These are phyloP conservation scores for Sugiyamaella grinbergsii DNA, from an alignment of 1,139 yeast genomes.

Conservation along the genomic window DNA sequence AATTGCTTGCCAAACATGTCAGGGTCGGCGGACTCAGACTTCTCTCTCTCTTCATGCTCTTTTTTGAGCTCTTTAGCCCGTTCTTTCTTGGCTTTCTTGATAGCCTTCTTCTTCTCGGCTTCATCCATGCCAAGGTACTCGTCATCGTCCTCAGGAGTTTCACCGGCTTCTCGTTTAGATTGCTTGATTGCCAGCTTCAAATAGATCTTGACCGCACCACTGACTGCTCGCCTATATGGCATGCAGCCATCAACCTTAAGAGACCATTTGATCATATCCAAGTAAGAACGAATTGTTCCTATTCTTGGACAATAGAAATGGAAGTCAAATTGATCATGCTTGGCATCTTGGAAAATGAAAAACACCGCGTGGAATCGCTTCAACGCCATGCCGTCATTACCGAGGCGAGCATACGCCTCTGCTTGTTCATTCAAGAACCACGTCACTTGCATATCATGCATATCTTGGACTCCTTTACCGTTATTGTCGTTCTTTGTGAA, in stretches of 20 bases:
- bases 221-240: slow-evolving; percentile 66
- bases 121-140: slow-evolving; percentile 35
- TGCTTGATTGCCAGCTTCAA: slow-evolving; percentile 45
- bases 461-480: slow-evolving; percentile 79
- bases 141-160: slow-evolving; percentile 30
- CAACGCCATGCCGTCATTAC: slow-evolving; percentile 66
- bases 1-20: slow-evolving; percentile 51
- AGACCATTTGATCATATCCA: slow-evolving; percentile 79
- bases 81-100: slow-evolving; percentile 48
- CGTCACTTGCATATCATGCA: slow-evolving; percentile 87
- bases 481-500: slow-evolving; percentile 83
- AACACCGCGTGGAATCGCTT: slow-evolving; percentile 74
- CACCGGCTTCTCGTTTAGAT: slow-evolving; percentile 18
- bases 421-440: slow-evolving; percentile 90
- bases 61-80: slow-evolving; percentile 46
- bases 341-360: slow-evolving; percentile 68
- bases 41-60: slow-evolving; percentile 43
- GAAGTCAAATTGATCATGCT: slow-evolving; percentile 88
- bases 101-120: slow-evolving; percentile 39
- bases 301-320: slow-evolving; percentile 89
- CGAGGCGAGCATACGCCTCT: slow-evolving; percentile 64
- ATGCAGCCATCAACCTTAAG: slow-evolving; percentile 71
- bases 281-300: slow-evolving; percentile 85
- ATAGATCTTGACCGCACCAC: slow-evolving; percentile 64
- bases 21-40: slow-evolving; percentile 45